Evolutionary conservation across 1,284 basidiomycete genomes (phyloP), one percentile per base, ranked within the genome.

Genomic region (Rhizoctonia solani): DNA sequence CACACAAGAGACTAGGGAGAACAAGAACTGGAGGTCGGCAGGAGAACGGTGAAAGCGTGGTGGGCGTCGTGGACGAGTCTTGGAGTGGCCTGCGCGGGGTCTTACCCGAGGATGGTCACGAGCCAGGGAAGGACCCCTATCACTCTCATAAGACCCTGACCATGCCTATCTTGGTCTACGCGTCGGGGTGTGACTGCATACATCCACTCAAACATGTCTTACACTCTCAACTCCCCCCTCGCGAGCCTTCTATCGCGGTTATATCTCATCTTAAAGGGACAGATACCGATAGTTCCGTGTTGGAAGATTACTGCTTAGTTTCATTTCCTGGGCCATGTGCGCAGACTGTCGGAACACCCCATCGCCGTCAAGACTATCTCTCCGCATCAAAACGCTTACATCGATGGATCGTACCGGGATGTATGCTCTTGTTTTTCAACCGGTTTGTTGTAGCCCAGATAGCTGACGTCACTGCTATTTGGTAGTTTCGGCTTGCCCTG

Each of bases 21-120:
- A n/a, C n/a, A 44, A 34, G 29, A 47, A 46, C 39, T 42, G 47
- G 66, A 52, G 46, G 52, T 47, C 54, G 49, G 55, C 37, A 14
- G 66, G 53, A 55, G 55, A 49, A 32, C 41, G 44, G 49, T 52
- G 49, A 29, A 27, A 52, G 49, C 29, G 41, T 29, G 56, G 42
- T 32, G 42, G 44, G 56, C 44, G 56, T 59, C 44, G 56, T 46
- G 56, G 14, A 49, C 54, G 56, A 44, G 32, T 47, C 49, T 49
- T 59, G 56, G 56, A 59, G 56, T 59, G 39, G 39, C 34, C 16
- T 32, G 19, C 30, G 23, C 44, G 56, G 56, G 56, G 56, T 59
- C 56, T 44, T 46, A 42, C 27, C 9, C 49, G 49, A 29, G 49
- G 49, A 27, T n/a, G 56, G 56, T 59, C 56, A 59, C 56, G 56